Evolutionary conservation across 306 rosid species (phyloP).

Genomic region (Ziziphus jujuba): DNA sequence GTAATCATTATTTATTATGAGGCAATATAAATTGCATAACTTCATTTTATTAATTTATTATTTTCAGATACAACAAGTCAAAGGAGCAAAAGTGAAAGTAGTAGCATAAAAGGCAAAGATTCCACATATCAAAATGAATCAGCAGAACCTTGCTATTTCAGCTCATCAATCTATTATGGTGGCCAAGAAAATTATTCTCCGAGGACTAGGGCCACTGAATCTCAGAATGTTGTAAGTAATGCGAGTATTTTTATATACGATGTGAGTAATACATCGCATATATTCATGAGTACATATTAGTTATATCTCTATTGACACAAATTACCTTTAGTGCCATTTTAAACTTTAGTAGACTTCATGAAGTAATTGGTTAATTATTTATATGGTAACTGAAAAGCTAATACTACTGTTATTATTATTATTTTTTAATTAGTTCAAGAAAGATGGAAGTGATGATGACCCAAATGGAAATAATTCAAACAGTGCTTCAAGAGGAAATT

Average conservation of each 20-base stretch:
- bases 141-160: conserved; percentile 57
- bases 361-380: no score
- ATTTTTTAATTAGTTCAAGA: conserved; percentile 45
- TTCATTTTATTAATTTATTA: conserved; percentile 1
- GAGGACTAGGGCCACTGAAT: conserved; percentile 49
- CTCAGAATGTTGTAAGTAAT: conserved; percentile 54
- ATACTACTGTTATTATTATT: background rate
- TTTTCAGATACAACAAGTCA: conserved; percentile 26
- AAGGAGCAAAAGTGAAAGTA: conserved; percentile 44
- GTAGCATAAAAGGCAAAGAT: conserved; percentile 38
- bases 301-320: background rate
- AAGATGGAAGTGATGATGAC: conserved; percentile 55
- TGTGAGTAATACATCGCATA: background rate
- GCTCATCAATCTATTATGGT: conserved; percentile 84
- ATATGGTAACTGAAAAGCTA: background rate
- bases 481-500: conserved; percentile 75
- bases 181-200: conserved; percentile 86
- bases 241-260: background rate
- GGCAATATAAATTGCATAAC: background rate
- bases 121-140: conserved; percentile 50
- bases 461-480: conserved; percentile 50
- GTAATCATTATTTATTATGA: no score
- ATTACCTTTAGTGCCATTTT: background rate
- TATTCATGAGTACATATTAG: background rate
- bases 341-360: background rate